Percentiles rank a stretch among this genome's conserved stretches.
phyloP scores from a whole-genome alignment of 257 asterid genomes.

The Cordia subcordata region DNA sequence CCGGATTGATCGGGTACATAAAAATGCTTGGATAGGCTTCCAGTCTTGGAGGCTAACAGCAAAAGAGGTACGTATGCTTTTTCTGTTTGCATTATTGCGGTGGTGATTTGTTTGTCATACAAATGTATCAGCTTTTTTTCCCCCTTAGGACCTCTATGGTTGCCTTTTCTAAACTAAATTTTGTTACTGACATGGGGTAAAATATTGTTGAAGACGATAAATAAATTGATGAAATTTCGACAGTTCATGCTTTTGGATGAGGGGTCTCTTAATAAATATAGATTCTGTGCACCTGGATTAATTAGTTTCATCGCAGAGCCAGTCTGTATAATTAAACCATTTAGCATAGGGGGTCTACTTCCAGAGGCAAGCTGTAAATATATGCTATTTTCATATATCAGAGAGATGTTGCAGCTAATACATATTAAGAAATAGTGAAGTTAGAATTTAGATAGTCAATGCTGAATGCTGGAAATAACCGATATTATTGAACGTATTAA shows the following conservation, averaged over 20 bases:
- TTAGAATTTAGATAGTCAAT: background rate
- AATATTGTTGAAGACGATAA: no score
- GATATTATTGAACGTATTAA: no score
- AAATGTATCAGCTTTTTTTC: background rate
- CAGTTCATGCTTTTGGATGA: no score
- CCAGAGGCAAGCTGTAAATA: no score
- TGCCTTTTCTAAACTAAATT: background rate
- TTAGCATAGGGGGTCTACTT: background rate
- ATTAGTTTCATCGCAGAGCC: background rate
- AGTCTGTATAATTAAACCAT: background rate
- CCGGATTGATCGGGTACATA: constrained; percentile 83
- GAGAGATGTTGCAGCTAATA: background rate
- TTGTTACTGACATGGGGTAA: background rate
- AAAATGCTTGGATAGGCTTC: constrained; percentile 97
- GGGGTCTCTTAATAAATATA: no score
- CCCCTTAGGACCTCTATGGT: background rate
- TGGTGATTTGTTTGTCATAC: background rate
- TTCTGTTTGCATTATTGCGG: background rate
- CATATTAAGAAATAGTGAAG: background rate
- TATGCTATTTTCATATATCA: no score
- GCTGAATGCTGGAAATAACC: no score
- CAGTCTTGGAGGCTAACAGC: constrained; percentile 98
- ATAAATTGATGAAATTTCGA: no score
- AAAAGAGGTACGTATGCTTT: constrained; percentile 48
- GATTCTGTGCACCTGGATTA: no score